Evolutionary conservation across 2,329 filamentous ascomycete species (phyloP).

Genomic region (Botrytis elliptica): DNA sequence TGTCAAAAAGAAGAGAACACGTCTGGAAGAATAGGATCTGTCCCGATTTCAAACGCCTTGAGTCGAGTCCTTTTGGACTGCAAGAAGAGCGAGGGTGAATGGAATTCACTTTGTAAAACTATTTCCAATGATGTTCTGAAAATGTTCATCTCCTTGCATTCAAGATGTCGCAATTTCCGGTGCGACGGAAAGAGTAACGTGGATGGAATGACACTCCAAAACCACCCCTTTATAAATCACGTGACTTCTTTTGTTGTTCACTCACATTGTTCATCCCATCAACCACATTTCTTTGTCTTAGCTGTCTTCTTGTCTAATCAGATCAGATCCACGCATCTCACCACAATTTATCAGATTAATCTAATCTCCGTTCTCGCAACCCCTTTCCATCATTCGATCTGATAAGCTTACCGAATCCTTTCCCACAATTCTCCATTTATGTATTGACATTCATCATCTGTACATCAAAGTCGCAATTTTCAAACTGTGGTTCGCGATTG

Average conservation of each 20-base stretch:
- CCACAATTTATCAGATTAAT: conserved; percentile 1
- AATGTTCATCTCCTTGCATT: too few relatives aligned
- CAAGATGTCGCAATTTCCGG: not conserved
- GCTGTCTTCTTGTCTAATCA: not conserved
- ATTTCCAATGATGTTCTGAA: not conserved
- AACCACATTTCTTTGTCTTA: not conserved
- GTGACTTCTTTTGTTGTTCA: not conserved
- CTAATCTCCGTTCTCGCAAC: not conserved
- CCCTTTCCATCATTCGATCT: not conserved
- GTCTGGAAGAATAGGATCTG: not conserved
- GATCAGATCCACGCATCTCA: not conserved
- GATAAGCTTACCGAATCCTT: not conserved
- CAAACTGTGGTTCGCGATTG: not conserved
- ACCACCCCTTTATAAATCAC: not conserved
- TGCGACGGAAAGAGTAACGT: not conserved
- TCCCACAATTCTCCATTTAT: not conserved
- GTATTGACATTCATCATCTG: not conserved
- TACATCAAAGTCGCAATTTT: not conserved
- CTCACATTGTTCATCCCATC: not conserved
- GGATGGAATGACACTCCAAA: not conserved
- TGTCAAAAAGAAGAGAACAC: not conserved
- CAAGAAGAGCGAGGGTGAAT: not conserved
- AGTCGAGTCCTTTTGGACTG: not conserved
- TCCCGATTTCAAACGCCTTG: not conserved
- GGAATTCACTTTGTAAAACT: not conserved